Percentiles rank a stretch among this genome's conserved stretches.
Conservation (phyloP, 129 eudicot genomes). For the Daucus carota region DNA sequence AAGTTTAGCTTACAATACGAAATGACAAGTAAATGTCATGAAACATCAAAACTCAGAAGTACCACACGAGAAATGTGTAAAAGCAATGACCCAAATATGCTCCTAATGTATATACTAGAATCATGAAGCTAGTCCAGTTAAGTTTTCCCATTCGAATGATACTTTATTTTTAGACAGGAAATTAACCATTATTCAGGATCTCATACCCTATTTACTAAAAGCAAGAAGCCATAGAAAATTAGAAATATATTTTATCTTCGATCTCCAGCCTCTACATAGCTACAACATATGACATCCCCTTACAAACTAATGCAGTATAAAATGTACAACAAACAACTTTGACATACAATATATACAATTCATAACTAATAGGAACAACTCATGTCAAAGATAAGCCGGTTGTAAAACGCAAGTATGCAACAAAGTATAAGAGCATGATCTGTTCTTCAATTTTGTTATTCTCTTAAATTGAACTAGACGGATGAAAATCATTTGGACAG, state of each 20-base stretch:
- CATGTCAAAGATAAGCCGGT: not conserved
- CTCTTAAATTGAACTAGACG: not conserved
- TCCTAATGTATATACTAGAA: not conserved
- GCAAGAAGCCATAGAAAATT: not conserved
- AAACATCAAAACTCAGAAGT: not conserved
- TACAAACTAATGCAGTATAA: not conserved
- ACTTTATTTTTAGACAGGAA: not conserved
- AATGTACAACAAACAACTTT: not conserved
- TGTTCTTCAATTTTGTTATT: not conserved
- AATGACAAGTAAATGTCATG: not conserved
- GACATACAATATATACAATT: not conserved
- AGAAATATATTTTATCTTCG: not conserved
- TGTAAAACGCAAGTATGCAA: not conserved
- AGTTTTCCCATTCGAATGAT: not conserved
- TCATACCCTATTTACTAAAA: not conserved
- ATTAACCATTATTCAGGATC: not conserved
- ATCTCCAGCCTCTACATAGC: not conserved
- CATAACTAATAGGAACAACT: not conserved
- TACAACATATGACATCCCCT: not conserved
- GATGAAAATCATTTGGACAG: not conserved
- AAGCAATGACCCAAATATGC: not conserved
- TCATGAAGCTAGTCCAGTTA: not conserved
- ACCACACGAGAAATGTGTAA: not conserved
- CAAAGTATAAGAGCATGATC: not conserved
- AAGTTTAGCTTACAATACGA: not conserved